Evolutionary conservation across 2,329 filamentous ascomycete species (phyloP).

Genomic region (Harringtonia lauricola): DNA sequence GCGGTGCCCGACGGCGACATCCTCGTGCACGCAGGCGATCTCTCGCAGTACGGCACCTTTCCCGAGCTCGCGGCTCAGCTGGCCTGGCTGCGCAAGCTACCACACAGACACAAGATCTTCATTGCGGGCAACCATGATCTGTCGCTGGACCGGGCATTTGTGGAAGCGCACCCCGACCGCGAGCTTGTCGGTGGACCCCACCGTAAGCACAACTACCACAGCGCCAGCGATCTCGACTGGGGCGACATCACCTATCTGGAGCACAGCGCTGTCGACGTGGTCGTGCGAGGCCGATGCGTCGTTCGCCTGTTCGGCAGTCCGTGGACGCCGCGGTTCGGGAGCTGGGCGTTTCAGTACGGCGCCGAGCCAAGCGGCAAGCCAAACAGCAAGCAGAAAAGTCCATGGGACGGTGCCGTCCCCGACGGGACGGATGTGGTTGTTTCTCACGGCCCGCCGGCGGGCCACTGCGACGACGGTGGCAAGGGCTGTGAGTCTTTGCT

Average conservation of each 20-base stretch:
- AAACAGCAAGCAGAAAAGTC: no score
- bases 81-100: slow-evolving; percentile 21
- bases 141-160: slow-evolving; percentile 5
- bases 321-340: slow-evolving; percentile 13
- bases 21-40: slow-evolving; percentile 29
- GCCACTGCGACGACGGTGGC: not conserved
- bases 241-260: slow-evolving; percentile 13
- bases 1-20: slow-evolving; percentile 24
- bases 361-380: not conserved
- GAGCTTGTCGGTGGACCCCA: no score
- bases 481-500: not conserved
- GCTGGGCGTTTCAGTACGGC: slow-evolving; percentile 15
- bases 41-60: slow-evolving; percentile 25
- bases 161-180: slow-evolving; percentile 5
- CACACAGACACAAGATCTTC: slow-evolving; percentile 24
- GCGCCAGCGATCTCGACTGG: slow-evolving; percentile 11
- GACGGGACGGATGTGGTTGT: not conserved
- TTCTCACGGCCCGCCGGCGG: not conserved
- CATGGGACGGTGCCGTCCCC: not conserved
- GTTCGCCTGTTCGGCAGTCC: slow-evolving; percentile 13
- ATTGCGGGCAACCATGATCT: slow-evolving; percentile 16
- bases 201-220: slow-evolving; percentile 1
- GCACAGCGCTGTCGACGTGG: slow-evolving; percentile 6
- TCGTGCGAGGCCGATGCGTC: not conserved
- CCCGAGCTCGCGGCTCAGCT: slow-evolving; percentile 24